These are phyloP conservation scores for Pseudomassariella vexata DNA, from an alignment of 2,329 filamentous ascomycete genomes.

Conservation along the genomic window DNA sequence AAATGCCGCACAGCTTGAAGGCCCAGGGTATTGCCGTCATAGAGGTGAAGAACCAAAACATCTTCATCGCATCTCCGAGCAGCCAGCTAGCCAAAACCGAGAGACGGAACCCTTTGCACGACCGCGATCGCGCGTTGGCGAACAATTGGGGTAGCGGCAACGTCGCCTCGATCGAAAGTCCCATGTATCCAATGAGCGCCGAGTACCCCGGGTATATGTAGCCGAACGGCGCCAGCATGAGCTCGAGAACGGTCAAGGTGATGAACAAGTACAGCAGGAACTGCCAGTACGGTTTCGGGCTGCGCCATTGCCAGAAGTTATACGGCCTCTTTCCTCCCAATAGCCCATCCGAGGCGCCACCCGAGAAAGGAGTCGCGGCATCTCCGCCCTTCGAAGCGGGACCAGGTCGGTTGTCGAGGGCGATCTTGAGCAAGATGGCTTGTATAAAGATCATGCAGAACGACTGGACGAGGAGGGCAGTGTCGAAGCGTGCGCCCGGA, in stretches of 20 bases:
- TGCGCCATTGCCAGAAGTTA: constrained; percentile 79
- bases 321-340: constrained; percentile 54
- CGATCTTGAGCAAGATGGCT: constrained; percentile 58
- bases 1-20: constrained; percentile 78
- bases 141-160: constrained; percentile 75
- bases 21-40: constrained; percentile 65
- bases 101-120: constrained; percentile 71
- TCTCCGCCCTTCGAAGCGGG: constrained; percentile 57
- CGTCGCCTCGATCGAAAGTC: constrained; percentile 73
- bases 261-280: constrained; percentile 65
- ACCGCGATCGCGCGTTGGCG: constrained; percentile 60
- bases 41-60: constrained; percentile 77
- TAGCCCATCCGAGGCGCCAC: constrained; percentile 32
- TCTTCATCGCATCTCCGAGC: constrained; percentile 77
- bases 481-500: constrained; percentile 60
- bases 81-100: constrained; percentile 76
- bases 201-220: constrained; percentile 62
- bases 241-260: constrained; percentile 55
- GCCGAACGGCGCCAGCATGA: constrained; percentile 57
- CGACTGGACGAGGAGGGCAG: constrained; percentile 57
- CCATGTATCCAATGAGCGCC: constrained; percentile 64
- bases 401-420: constrained; percentile 59
- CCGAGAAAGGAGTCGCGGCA: constrained; percentile 56
- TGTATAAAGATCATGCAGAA: constrained; percentile 62
- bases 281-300: constrained; percentile 72